Percentiles rank a stretch among this genome's conserved stretches.
Evolutionary conservation across 192 early-diverging fungal species (phyloP).

Genomic region (Umbelopsis sp.): DNA sequence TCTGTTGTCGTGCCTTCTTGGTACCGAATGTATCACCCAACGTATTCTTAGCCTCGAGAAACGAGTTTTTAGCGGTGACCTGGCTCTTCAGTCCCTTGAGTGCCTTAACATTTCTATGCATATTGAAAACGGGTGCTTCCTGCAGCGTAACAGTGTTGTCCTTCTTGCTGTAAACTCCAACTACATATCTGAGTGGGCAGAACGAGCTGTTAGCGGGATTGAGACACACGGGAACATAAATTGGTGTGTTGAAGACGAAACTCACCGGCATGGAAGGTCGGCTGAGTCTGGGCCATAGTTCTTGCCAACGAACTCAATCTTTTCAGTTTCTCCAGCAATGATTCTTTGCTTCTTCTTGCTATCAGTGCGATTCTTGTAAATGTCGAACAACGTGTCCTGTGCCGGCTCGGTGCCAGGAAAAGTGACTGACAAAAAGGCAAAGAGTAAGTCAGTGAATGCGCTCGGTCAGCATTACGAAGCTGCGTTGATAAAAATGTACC

Average conservation of each 20-base stretch:
- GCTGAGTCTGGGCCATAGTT: conserved; percentile 64
- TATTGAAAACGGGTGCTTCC: conserved; percentile 63
- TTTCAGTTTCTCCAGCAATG: conserved; percentile 70
- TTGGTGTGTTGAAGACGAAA: too few species aligned
- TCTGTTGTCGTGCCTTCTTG: conserved; percentile 82
- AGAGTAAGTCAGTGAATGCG: not conserved
- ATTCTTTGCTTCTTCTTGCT: conserved; percentile 50
- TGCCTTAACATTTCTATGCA: conserved; percentile 74
- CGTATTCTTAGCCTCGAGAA: conserved; percentile 67
- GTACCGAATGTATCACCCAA: conserved; percentile 94
- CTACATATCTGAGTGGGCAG: conserved; percentile 60
- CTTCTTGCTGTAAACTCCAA: conserved; percentile 79
- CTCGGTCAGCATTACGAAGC: too few species aligned
- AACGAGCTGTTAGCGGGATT: not conserved
- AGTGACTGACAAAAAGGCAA: conserved; percentile 38
- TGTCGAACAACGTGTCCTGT: conserved; percentile 43
- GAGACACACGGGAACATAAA: not conserved
- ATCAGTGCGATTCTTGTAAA: conserved; percentile 41
- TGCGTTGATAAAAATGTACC: not conserved
- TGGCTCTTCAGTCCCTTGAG: conserved; percentile 45
- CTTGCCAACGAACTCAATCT: conserved; percentile 75
- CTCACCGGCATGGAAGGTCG: conserved; percentile 50
- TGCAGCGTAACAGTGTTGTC: conserved; percentile 71
- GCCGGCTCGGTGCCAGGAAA: conserved; percentile 54
- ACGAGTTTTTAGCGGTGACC: conserved; percentile 39